Base-by-base conservation (phyloP, 2,329 filamentous ascomycete genomes). In the Hymenotorrendiella dingleyae region DNA sequence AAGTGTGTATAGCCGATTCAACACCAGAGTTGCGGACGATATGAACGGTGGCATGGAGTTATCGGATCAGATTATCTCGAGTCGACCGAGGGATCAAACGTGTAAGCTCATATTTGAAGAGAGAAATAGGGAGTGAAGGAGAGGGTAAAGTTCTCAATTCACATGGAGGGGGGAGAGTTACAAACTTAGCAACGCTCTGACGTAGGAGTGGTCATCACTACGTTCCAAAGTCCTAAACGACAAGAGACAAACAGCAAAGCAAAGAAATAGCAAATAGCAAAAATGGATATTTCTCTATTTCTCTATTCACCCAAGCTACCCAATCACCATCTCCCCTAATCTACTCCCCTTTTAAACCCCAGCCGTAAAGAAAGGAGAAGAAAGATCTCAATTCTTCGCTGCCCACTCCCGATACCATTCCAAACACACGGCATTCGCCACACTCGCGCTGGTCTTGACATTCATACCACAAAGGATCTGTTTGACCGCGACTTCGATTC, bases 401-500 rank as follows among this genome's bases (percentile, higher is more conserved):
- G 83, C 78, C 91, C 91, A 97, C 23, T 74, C 67, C 52, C 78
- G 75, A 65, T 96, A 97, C 85, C 88, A 97, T 29, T 87, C 83
- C 53, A 98, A 66, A 52, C 90, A 89, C 53, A 83, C 85, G 2
- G 86, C 82, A 63, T 97, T 97, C 4, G 88, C 87, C n/a, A 97
- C 90, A 58, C 87, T 94, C 0, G 90, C 89, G 36, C 88, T 89
- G 0, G 87, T 93, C 70, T 89, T 90, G 52, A 96, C 80, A 40
- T 86, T 78, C 64, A 90, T 69, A 0, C 90, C 91, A 21, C 87
- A 94, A 1, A 98, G 68, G 33, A 97, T 96, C 66, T 96, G 90
- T 71, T 97, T 97, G 5, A 97, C 91, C 0, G 88, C 87, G 36
- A 94, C 89, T 64, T 98, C 91, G 46, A 98, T 87, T 66, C 83